phyloP scores from a whole-genome alignment of 2,329 filamentous ascomycete genomes.

The Penicillium hordei region DNA sequence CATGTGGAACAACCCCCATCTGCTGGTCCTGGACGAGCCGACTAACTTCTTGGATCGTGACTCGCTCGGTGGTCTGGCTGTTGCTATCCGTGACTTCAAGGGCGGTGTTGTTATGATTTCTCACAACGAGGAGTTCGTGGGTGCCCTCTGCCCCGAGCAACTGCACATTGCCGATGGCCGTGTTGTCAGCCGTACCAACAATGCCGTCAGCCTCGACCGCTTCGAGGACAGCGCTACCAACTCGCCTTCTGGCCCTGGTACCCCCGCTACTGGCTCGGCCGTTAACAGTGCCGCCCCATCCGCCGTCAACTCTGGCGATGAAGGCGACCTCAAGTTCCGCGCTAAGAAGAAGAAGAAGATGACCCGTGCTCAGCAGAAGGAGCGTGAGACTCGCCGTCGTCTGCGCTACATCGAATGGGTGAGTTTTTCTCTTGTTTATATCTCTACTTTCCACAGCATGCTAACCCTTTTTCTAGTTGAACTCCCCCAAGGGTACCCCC shows the following conservation, averaged over 20 bases:
- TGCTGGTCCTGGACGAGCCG: constrained; percentile 95
- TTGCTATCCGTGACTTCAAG: constrained; percentile 96
- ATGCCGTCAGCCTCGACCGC: constrained; percentile 72
- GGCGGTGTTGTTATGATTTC: constrained; percentile 99
- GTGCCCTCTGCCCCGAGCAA: constrained; percentile 91
- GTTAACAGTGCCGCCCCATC: constrained; percentile 61
- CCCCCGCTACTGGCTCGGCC: constrained; percentile 58
- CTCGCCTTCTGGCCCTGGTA: constrained; percentile 49
- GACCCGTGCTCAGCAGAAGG: constrained; percentile 95
- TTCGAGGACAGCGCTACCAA: constrained; percentile 80
- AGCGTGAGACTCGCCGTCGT: constrained; percentile 80
- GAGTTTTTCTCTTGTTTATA: constrained; percentile 18
- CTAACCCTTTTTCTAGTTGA: constrained; percentile 63
- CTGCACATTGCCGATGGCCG: constrained; percentile 90
- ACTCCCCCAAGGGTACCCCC: constrained; percentile 80
- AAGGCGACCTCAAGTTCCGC: constrained; percentile 88
- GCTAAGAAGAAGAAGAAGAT: constrained; percentile 96
- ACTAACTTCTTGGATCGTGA: constrained; percentile 99
- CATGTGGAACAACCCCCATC: constrained; percentile 99
- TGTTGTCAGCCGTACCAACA: constrained; percentile 77
- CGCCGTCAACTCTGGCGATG: constrained; percentile 76
- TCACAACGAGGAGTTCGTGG: constrained; percentile 98
- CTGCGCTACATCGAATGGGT: constrained; percentile 74
- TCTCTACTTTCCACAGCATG: background rate
- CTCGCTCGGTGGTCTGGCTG: constrained; percentile 92